Evolutionary conservation across 768 basidiomycete species (phyloP).

Genomic region (Tubosaeta sp.): DNA sequence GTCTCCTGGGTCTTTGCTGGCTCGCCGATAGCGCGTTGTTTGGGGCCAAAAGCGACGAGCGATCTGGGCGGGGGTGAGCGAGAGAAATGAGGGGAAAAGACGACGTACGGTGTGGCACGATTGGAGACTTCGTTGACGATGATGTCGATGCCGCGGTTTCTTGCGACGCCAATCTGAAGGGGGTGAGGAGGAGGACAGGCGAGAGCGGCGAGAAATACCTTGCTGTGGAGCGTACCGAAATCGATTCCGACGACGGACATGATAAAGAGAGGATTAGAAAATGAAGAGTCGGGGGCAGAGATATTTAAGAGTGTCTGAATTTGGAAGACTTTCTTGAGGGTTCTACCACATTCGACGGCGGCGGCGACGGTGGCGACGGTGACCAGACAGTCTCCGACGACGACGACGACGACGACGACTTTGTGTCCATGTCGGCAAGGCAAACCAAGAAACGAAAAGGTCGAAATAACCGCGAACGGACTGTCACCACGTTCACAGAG

Average conservation of each 20-base stretch:
- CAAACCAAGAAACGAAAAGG: conserved; percentile 63
- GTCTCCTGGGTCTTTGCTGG: conserved; percentile 96
- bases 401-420: not conserved
- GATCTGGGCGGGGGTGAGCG: conserved; percentile 52
- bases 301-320: not conserved
- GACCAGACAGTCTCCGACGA: not conserved
- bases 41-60: conserved; percentile 89
- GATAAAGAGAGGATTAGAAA: conserved; percentile 1
- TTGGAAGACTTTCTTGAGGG: conserved; percentile 21
- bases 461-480: conserved; percentile 58
- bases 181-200: not conserved
- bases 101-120: conserved; percentile 87
- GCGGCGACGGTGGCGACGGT: not conserved
- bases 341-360: conserved; percentile 26
- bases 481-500: conserved; percentile 63
- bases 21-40: conserved; percentile 90
- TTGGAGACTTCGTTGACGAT: conserved; percentile 98
- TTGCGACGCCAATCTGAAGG: conserved; percentile 84
- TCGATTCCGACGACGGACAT: conserved; percentile 97
- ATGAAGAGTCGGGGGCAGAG: not conserved
- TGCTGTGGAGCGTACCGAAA: conserved; percentile 86
- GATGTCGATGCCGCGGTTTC: conserved; percentile 97
- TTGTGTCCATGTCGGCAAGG: conserved; percentile 46
- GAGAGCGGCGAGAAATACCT: conserved; percentile 41
- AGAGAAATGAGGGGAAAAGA: not conserved